Conservation (phyloP, 352 stramenopile species). For the Phytophthora syringae region DNA sequence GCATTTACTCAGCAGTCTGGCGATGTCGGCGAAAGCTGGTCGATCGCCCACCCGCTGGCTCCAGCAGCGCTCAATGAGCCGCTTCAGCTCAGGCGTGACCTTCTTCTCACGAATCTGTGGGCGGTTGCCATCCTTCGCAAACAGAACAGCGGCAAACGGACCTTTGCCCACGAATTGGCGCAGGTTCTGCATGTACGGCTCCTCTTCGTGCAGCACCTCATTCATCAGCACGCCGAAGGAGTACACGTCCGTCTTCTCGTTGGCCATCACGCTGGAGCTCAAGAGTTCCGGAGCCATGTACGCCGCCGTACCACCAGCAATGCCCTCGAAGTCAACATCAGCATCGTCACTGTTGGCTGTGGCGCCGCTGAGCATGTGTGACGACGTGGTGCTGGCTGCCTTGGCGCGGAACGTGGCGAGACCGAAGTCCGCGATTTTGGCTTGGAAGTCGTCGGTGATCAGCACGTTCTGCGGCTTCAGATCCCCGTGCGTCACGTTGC, state of each 20-base stretch:
- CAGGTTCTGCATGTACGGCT: slow-evolving; percentile 46
- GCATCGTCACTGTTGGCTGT: slow-evolving; percentile 23
- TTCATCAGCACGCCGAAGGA: slow-evolving; percentile 53
- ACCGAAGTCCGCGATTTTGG: slow-evolving; percentile 88
- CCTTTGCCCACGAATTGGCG: slow-evolving; percentile 44
- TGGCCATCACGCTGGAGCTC: slow-evolving; percentile 16
- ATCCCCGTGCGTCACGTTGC: slow-evolving; percentile 62
- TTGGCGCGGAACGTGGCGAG: slow-evolving; percentile 42
- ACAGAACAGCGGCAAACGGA: slow-evolving; percentile 35
- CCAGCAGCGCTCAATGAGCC: slow-evolving; percentile 36
- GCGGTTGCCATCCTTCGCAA: slow-evolving; percentile 35
- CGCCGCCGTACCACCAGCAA: slow-evolving; percentile 48
- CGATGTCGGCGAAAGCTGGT: slow-evolving; percentile 12
- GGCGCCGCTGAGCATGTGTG: slow-evolving; percentile 30
- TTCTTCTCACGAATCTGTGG: slow-evolving; percentile 34
- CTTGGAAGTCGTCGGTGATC: slow-evolving; percentile 64
- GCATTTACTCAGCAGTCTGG: neutral
- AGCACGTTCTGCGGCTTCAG: no score
- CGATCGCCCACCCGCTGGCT: slow-evolving; percentile 8
- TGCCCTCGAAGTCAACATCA: slow-evolving; percentile 33
- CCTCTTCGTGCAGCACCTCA: slow-evolving; percentile 51
- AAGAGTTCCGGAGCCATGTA: slow-evolving; percentile 65
- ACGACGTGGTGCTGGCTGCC: slow-evolving; percentile 35
- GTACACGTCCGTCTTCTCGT: slow-evolving; percentile 50
- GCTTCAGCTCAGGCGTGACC: slow-evolving; percentile 26